Evolutionary conservation across 2,329 filamentous ascomycete genomes (phyloP).

Genomic region (Pseudogymnoascus sp.): DNA sequence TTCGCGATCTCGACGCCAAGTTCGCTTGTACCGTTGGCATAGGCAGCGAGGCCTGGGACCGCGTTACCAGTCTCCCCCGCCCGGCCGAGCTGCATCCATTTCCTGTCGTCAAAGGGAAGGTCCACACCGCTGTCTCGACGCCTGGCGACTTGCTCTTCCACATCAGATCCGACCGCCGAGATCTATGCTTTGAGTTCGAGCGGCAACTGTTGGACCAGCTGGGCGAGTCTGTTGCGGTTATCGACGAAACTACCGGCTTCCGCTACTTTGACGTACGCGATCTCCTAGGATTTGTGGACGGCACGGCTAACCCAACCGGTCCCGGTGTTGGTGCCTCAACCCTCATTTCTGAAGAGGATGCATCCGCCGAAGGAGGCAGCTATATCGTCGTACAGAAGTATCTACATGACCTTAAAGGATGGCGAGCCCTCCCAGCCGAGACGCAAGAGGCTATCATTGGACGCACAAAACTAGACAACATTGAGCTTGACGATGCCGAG

Average conservation of each 20-base stretch:
- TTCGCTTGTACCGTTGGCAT: conserved; percentile 49
- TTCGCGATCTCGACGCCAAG: conserved; percentile 39
- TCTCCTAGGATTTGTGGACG: conserved; percentile 52
- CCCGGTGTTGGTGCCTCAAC: conserved; percentile 35
- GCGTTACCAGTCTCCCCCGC: conserved; percentile 35
- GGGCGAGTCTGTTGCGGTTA: conserved; percentile 39
- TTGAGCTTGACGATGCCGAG: conserved; percentile 46
- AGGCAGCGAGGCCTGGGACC: conserved; percentile 45
- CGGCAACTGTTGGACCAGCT: conserved; percentile 44
- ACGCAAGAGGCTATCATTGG: conserved; percentile 50
- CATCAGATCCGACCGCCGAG: conserved; percentile 48
- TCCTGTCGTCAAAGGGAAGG: conserved; percentile 37
- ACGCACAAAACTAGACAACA: conserved; percentile 49
- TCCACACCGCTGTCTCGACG: conserved; percentile 46
- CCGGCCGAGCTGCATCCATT: conserved; percentile 48
- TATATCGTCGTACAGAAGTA: conserved; percentile 56
- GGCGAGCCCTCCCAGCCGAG: conserved; percentile 41
- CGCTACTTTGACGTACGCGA: conserved; percentile 53
- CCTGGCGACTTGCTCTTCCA: conserved; percentile 52
- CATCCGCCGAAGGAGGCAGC: conserved; percentile 39
- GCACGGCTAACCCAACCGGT: conserved; percentile 50
- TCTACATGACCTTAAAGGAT: conserved; percentile 42
- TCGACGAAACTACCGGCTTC: conserved; percentile 49
- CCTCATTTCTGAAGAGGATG: conserved; percentile 38
- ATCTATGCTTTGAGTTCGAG: conserved; percentile 53